Base-by-base conservation (phyloP, 2,329 filamentous ascomycete species). In the Rutstroemia sp. region DNA sequence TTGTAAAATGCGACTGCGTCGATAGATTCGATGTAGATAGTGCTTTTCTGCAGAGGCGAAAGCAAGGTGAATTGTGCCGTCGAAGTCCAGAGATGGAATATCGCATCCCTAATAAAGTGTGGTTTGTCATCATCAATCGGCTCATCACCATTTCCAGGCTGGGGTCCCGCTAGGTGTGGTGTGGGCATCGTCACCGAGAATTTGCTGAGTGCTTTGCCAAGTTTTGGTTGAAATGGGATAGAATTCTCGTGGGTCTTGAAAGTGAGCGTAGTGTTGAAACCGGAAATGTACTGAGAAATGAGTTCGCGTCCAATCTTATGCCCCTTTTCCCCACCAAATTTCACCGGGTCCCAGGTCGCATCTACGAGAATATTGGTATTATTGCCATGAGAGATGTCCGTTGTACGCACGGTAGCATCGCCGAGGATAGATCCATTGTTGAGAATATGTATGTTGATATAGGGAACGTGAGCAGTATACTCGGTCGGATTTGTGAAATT, bases 401-500 rank as follows among this genome's bases (percentile, higher is more conserved):
- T 67, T 64, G 92, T 75, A 55, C 77, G 75, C 2, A 84, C 81
- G 0, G 80, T 86, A 12, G 88, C 85, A 68, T 92, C 87, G 34
- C 88, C 94, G 37, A 99, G 75, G 7, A 87, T 69, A 0, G 86
- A 86, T 10, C 79, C 83, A 64, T 95, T 92, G 64, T 83, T 84
- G 30, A 88, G 70, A 44, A 97, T 73, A 60, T 91, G 82, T 45
- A 95, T 79, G 68, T 87, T 91, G 61, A 89, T 73, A 60, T 84
- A 92, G 1, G 92, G 92, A n/a, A 97, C 77, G 2, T 76, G 77
- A 4, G 90, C 92, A 4, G 88, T 85, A 70, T 97, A 96, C 4
- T 85, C 80, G 0, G 92, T 95, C 1, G 92, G 92, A 67, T 99
- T 99, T 4, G 89, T 95, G 58, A 96, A 78, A 68, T 94, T 95